Evolutionary conservation across 345 rosid species (phyloP).

Genomic region (Anastatica hierochuntica): DNA sequence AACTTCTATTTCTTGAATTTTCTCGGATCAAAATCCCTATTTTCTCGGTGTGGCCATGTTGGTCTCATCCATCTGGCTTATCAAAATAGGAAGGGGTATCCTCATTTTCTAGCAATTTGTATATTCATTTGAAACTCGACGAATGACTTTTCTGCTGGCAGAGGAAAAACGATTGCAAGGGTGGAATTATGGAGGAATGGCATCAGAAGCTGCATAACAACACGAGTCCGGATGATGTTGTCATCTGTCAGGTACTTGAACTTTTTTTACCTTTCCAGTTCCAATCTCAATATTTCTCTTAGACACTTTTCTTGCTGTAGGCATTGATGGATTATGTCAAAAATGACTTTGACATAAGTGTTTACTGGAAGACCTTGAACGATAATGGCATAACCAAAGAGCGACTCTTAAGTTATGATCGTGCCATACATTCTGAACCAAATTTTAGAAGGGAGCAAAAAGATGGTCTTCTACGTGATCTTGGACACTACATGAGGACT

Average conservation of each 20-base stretch:
- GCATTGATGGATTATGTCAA: constrained; percentile 74
- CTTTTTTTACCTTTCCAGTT: neutral
- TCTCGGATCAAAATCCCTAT: neutral
- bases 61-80: constrained; percentile 1
- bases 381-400: constrained; percentile 92
- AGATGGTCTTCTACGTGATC: constrained; percentile 81
- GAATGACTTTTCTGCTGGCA: constrained; percentile 19
- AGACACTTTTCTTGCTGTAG: constrained; percentile 37
- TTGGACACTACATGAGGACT: constrained; percentile 90
- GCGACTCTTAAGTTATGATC: constrained; percentile 93
- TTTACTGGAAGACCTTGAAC: constrained; percentile 94
- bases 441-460: constrained; percentile 67
- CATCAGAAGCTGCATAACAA: constrained; percentile 98
- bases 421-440: constrained; percentile 87
- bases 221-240: constrained; percentile 98
- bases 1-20: constrained; percentile 1
- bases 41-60: constrained; percentile 1
- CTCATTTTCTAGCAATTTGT: constrained; percentile 8
- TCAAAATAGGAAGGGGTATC: neutral
- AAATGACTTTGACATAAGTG: constrained; percentile 66
- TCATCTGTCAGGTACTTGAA: constrained; percentile 82
- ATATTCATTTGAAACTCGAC: constrained; percentile 8
- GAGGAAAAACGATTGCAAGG: constrained; percentile 94
- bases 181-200: constrained; percentile 99
- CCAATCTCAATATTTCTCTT: constrained; percentile 2